Evolutionary conservation across 208 protist species (phyloP).

Genomic region (Crithidia thermophila): DNA sequence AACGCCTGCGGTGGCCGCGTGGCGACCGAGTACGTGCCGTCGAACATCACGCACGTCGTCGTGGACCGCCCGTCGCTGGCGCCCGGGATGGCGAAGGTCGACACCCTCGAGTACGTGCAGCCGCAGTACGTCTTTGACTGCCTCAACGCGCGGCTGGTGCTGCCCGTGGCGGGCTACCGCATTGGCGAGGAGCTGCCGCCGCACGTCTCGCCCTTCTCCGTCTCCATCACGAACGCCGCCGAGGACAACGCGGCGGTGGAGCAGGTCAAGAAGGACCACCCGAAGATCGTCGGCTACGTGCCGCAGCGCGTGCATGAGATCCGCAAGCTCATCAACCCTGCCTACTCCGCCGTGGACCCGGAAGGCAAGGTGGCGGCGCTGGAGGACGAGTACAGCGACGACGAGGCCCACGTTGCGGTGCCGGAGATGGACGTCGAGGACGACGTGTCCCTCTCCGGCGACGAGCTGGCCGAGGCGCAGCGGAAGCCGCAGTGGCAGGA

Average conservation of each 20-base stretch:
- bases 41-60: slow-evolving; percentile 88
- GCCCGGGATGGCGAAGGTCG: slow-evolving; percentile 50
- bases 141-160: slow-evolving; percentile 90
- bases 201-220: slow-evolving; percentile 93
- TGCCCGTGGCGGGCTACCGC: slow-evolving; percentile 88
- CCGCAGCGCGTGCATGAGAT: slow-evolving; percentile 90
- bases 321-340: slow-evolving; percentile 75
- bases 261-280: slow-evolving; percentile 81
- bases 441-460: slow-evolving; percentile 86
- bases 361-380: slow-evolving; percentile 73
- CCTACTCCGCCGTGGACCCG: slow-evolving; percentile 73
- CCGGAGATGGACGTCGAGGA: slow-evolving; percentile 76
- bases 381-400: slow-evolving; percentile 69
- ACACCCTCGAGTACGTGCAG: slow-evolving; percentile 93
- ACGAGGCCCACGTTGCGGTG: slow-evolving; percentile 52
- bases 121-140: slow-evolving; percentile 98
- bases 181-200: slow-evolving; percentile 90
- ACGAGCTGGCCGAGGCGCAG: slow-evolving; percentile 68
- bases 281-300: slow-evolving; percentile 80
- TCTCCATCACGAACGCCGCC: slow-evolving; percentile 81
- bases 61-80: slow-evolving; percentile 83
- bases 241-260: slow-evolving; percentile 84
- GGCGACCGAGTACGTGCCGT: slow-evolving; percentile 60
- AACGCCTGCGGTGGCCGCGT: slow-evolving; percentile 88
- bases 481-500: slow-evolving; percentile 67